phyloP scores from a whole-genome alignment of 179 eudicot species.

The Sideroxylon spinosum region DNA sequence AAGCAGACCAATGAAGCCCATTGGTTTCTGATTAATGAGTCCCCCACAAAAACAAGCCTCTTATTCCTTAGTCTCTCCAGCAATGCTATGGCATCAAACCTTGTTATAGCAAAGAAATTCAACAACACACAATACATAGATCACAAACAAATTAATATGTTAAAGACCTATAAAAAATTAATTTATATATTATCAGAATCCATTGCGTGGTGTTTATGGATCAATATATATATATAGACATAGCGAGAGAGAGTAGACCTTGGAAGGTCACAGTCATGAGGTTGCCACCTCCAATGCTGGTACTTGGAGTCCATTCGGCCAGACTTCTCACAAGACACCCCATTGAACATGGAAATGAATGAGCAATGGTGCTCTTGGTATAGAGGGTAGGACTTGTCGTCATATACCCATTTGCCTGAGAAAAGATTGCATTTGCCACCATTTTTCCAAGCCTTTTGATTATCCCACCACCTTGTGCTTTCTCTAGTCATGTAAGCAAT shows the following conservation, averaged over 20 bases:
- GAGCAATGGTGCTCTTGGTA: not conserved
- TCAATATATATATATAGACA: not conserved
- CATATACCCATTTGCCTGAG: conserved; percentile 10
- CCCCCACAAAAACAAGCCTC: conserved; percentile 13
- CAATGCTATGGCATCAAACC: conserved; percentile 12
- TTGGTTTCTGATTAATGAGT: conserved; percentile 3
- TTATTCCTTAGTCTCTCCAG: conserved; percentile 14
- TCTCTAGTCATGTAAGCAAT: no score
- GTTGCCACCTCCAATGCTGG: conserved; percentile 10
- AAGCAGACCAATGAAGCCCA: conserved; percentile 15
- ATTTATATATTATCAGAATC: no score
- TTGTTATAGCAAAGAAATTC: not conserved
- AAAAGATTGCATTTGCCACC: not conserved
- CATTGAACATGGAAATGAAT: not conserved
- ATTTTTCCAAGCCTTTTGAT: no score
- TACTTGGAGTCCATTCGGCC: not conserved
- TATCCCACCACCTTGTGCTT: no score
- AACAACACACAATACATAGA: not conserved
- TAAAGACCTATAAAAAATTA: no score
- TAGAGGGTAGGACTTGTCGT: not conserved
- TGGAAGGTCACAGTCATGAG: conserved; percentile 6
- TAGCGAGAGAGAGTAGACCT: conserved; percentile 5
- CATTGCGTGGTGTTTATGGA: no score
- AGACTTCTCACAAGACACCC: conserved; percentile 6
- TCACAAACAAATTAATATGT: not conserved